Conservation (phyloP, 2,329 filamentous ascomycete species). For the Apiospora saccharicola region DNA sequence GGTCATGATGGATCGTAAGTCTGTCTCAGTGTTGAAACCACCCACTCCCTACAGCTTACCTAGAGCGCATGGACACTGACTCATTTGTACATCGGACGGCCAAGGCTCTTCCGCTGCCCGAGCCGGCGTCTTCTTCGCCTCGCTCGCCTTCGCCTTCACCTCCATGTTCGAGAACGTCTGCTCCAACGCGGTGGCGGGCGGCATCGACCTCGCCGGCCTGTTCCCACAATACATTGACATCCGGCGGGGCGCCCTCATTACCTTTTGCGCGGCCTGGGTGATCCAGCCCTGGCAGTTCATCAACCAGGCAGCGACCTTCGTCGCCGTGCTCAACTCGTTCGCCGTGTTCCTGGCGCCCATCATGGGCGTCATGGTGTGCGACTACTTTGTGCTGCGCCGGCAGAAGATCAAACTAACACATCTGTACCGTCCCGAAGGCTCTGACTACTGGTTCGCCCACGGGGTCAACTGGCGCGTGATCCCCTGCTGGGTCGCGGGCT, state of each 20-base stretch:
- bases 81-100: conserved; percentile 39
- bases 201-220: conserved; percentile 34
- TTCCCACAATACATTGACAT: conserved; percentile 38
- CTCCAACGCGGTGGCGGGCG: conserved; percentile 36
- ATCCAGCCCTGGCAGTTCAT: conserved; percentile 39
- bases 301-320: conserved; percentile 36
- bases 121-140: conserved; percentile 36
- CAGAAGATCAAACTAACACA: conserved; percentile 44
- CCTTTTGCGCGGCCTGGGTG: conserved; percentile 35
- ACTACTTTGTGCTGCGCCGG: conserved; percentile 44
- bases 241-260: conserved; percentile 36
- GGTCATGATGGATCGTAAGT: conserved; percentile 49
- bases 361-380: conserved; percentile 44
- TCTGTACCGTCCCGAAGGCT: conserved; percentile 39
- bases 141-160: conserved; percentile 46
- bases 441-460: conserved; percentile 49
- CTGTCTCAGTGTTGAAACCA: not conserved
- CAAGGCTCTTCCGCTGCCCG: conserved; percentile 42
- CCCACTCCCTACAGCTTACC: too few species aligned
- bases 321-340: conserved; percentile 45
- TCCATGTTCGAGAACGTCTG: conserved; percentile 49
- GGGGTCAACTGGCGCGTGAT: conserved; percentile 50
- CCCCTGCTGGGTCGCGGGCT: conserved; percentile 50
- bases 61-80: not conserved
- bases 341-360: conserved; percentile 46